Percentiles rank a stretch among this genome's conserved stretches.
Conservation (phyloP, 345 rosid species). For the Citrus inodora region DNA sequence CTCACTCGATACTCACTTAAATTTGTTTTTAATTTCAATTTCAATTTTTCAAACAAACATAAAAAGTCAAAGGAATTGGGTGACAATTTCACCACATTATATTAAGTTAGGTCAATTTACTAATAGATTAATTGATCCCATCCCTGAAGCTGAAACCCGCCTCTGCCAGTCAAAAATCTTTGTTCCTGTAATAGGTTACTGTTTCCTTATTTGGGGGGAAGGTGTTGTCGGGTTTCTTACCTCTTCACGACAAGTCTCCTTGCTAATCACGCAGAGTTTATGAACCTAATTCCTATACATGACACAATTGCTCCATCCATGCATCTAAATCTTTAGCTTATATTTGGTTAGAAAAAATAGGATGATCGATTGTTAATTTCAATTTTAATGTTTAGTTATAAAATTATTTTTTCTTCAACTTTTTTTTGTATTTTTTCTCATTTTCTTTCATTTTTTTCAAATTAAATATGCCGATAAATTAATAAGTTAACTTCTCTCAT, state of each 20-base stretch:
- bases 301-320: background rate
- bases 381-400: too few relatives aligned
- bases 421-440: too few relatives aligned
- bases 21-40: background rate
- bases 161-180: constrained; percentile 4
- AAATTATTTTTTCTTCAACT: too few relatives aligned
- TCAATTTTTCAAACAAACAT: background rate
- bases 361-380: too few relatives aligned
- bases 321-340: too few relatives aligned
- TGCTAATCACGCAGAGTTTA: background rate
- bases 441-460: too few relatives aligned
- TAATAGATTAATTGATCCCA: background rate
- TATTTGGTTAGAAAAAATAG: too few relatives aligned
- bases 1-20: too few relatives aligned
- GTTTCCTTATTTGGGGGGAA: background rate
- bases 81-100: background rate
- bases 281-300: too few relatives aligned
- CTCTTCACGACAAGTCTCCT: background rate
- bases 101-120: background rate
- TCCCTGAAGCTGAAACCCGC: background rate
- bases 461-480: too few relatives aligned
- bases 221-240: background rate
- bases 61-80: constrained; percentile 3
- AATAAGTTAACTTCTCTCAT: too few relatives aligned
- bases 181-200: background rate